Conservation (phyloP, 23 red algal species). For the Gracilaria gracilis region DNA sequence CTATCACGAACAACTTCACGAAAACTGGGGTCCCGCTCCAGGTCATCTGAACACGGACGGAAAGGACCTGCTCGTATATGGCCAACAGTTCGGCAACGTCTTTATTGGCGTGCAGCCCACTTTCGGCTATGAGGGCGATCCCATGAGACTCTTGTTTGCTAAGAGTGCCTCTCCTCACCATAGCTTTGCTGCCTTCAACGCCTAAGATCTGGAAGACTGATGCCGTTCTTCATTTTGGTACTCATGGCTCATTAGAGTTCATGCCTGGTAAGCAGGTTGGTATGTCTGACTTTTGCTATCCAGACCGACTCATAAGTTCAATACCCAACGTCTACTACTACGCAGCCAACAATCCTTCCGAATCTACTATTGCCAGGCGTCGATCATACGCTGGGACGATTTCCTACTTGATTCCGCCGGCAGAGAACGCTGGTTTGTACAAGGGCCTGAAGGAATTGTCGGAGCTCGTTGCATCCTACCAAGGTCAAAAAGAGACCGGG, state of each 20-base stretch:
- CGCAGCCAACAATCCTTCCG: conserved; percentile 98
- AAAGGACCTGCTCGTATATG: conserved; percentile 93
- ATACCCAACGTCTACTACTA: conserved; percentile 99
- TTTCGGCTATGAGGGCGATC: conserved; percentile 99
- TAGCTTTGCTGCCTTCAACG: conserved; percentile 95
- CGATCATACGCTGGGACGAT: conserved; percentile 98
- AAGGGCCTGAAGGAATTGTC: conserved; percentile 96
- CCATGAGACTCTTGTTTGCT: conserved; percentile 97
- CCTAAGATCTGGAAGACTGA: conserved; percentile 92
- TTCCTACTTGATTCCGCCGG: conserved; percentile 97
- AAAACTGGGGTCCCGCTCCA: conserved; percentile 97
- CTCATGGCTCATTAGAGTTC: conserved; percentile 98
- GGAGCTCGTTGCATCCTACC: conserved; percentile 93
- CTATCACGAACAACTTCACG: conserved; percentile 87
- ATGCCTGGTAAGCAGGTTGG: conserved; percentile 99
- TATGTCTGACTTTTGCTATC: conserved; percentile 96
- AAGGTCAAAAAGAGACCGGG: conserved; percentile 79
- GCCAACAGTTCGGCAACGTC: conserved; percentile 94
- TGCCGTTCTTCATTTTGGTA: conserved; percentile 99
- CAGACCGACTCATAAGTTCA: conserved; percentile 89
- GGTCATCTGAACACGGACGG: conserved; percentile 97
- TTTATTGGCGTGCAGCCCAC: conserved; percentile 95
- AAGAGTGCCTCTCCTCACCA: conserved; percentile 99
- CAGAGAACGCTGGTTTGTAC: conserved; percentile 98
- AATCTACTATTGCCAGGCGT: conserved; percentile 98